Evolutionary conservation across 176 grass and related monocot genomes (phyloP).

Genomic region (Elymus sibiricus): DNA sequence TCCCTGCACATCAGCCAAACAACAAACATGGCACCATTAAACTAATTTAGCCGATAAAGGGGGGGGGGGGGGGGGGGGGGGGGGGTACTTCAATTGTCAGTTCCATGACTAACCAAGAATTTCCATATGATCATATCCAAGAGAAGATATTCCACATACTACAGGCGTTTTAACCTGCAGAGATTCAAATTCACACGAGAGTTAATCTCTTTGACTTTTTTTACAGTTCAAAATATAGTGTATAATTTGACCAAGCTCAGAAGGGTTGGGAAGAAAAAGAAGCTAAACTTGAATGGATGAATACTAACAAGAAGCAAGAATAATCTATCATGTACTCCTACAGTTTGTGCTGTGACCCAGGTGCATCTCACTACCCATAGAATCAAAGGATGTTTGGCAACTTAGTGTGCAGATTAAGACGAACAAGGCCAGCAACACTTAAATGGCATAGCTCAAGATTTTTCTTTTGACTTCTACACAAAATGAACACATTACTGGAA

Average conservation of each 20-base stretch:
- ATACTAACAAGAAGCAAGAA: neutral
- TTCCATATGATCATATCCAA: slow-evolving; percentile 98
- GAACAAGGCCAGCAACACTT: neutral
- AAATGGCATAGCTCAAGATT: neutral
- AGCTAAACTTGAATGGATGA: neutral
- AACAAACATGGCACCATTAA: slow-evolving; percentile 7
- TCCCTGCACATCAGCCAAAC: slow-evolving; percentile 49
- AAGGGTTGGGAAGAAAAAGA: neutral
- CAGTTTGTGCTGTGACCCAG: too few relatives aligned
- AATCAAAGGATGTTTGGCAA: neutral
- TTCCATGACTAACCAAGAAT: slow-evolving; percentile 85
- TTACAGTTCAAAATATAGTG: neutral
- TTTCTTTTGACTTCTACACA: neutral
- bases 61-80: too few relatives aligned
- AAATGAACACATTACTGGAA: slow-evolving; percentile 11
- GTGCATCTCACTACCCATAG: neutral
- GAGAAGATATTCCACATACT: slow-evolving; percentile 84
- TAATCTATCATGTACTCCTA: neutral
- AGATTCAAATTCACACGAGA: slow-evolving; percentile 30
- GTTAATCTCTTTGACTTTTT: slow-evolving; percentile 7
- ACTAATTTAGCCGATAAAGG: neutral
- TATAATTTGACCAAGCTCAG: neutral
- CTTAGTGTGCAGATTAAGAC: neutral
- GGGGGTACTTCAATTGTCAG: neutral
- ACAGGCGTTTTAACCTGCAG: slow-evolving; percentile 77